These are phyloP conservation scores for Aspergillus novofumigatus DNA, from an alignment of 2,329 filamentous ascomycete species.

Conservation along the genomic window DNA sequence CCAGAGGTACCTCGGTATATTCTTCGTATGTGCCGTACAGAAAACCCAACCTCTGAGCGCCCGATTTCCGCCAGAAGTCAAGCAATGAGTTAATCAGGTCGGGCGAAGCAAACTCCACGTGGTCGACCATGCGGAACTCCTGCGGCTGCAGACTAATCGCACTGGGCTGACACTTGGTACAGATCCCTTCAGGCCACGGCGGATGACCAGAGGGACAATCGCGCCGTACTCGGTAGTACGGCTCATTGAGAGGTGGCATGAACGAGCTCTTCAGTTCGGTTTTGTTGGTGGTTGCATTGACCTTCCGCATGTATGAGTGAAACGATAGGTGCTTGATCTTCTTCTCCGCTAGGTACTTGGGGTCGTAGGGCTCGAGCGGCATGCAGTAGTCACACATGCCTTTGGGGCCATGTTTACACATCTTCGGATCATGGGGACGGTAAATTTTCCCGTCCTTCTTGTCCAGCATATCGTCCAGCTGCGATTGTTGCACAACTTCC, in stretches of 20 bases:
- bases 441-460: conserved; percentile 85
- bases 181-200: conserved; percentile 92
- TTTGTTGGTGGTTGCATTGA: conserved; percentile 95
- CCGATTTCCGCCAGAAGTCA: conserved; percentile 85
- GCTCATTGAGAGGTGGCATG: conserved; percentile 90
- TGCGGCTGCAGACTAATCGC: conserved; percentile 94
- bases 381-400: conserved; percentile 99
- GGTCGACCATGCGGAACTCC: conserved; percentile 92
- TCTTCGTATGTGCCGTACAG: conserved; percentile 88
- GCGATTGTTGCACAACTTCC: conserved; percentile 86
- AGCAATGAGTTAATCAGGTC: conserved; percentile 84
- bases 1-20: conserved; percentile 87
- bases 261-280: conserved; percentile 90
- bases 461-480: conserved; percentile 81
- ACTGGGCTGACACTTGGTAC: conserved; percentile 95
- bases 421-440: conserved; percentile 67
- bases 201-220: conserved; percentile 92
- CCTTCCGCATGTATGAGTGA: conserved; percentile 88
- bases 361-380: conserved; percentile 88
- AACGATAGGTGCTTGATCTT: conserved; percentile 99
- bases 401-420: conserved; percentile 94
- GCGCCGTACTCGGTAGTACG: conserved; percentile 81
- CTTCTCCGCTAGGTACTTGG: conserved; percentile 84
- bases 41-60: conserved; percentile 79
- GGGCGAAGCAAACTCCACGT: conserved; percentile 89